Evolutionary conservation across 371 early-diverging fungal genomes (phyloP).

Genomic region (Actinomortierella ambigua): DNA sequence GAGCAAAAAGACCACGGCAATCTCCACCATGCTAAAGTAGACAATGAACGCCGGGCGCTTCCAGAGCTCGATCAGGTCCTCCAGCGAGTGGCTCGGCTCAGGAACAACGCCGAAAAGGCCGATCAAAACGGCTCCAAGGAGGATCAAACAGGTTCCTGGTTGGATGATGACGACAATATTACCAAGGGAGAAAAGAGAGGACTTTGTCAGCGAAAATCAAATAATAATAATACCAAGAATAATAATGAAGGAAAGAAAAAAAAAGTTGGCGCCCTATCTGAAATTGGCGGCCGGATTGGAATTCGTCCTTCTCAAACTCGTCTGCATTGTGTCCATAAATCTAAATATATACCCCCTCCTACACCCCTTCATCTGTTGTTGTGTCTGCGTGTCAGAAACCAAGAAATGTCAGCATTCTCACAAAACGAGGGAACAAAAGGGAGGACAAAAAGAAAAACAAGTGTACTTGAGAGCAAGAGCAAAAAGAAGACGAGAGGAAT

Average conservation of each 20-base stretch:
- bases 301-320: too few relatives aligned
- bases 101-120: constrained; percentile 79
- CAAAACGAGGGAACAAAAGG: too few relatives aligned
- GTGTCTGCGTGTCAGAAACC: too few relatives aligned
- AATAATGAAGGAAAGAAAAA: too few relatives aligned
- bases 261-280: too few relatives aligned
- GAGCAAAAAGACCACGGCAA: constrained; percentile 56
- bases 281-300: too few relatives aligned
- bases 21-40: constrained; percentile 68
- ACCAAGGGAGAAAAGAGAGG: neutral
- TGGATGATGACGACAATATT: neutral
- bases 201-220: neutral
- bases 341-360: too few relatives aligned
- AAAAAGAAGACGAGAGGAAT: too few relatives aligned
- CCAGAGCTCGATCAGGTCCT: constrained; percentile 72
- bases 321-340: too few relatives aligned
- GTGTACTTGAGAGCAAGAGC: too few relatives aligned
- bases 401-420: too few relatives aligned
- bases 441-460: constrained; percentile 3
- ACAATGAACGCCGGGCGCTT: constrained; percentile 72
- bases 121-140: constrained; percentile 71
- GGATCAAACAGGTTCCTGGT: constrained; percentile 73
- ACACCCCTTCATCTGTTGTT: neutral
- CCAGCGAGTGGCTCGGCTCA: constrained; percentile 75
- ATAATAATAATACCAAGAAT: too few relatives aligned